Base-by-base conservation (phyloP, 2,329 filamentous ascomycete genomes). In the Fusarium temperatum region DNA sequence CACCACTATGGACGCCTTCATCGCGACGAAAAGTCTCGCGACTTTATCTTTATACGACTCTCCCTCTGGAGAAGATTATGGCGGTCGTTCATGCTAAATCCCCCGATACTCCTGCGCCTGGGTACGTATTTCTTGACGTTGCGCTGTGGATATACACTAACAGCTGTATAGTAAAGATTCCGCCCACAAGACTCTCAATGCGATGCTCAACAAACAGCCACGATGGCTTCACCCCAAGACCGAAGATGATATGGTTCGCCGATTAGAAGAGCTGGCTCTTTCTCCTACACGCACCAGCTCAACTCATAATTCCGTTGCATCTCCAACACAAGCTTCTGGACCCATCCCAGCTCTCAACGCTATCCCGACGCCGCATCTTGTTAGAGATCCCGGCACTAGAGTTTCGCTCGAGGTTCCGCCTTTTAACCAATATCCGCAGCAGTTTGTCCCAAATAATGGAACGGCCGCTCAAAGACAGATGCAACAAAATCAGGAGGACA, bases 161-260 rank as follows among this genome's bases (percentile, higher is more conserved):
- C 44, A 62, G 41, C 8, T 47, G 26, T n/a, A 66, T 64, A 89
- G 88, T 42, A 86, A 86, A 74, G 88, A 90, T 74, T 89, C 89
- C 35, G 88, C 87, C 39, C 88, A 89, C 76, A 90, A 90, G 81
- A 89, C 87, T 28, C 85, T 90, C 72, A 87, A 87, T 61, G 82
- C 83, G 13, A 85, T 89, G 69, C 84, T 90, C 38, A 88, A 89
- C 71, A 89, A 90, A 69, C 87, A 91, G 42, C 87, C 88, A 36
- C 84, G 89, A 77, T 89, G 88, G 84, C 82, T 90, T 56, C 86
- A 87, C 26, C 88, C 89, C 3, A 85, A 84, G 67, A 84, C 82
- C 41, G 81, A 85, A 17, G 82, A 84, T 24, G 88, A 90, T 58
- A 88, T 89, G 85, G 81, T 81, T 50, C 83, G 84, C 38, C 87